Conservation (phyloP, 73 alveolate species). For the Symbiodinium pilosum region DNA sequence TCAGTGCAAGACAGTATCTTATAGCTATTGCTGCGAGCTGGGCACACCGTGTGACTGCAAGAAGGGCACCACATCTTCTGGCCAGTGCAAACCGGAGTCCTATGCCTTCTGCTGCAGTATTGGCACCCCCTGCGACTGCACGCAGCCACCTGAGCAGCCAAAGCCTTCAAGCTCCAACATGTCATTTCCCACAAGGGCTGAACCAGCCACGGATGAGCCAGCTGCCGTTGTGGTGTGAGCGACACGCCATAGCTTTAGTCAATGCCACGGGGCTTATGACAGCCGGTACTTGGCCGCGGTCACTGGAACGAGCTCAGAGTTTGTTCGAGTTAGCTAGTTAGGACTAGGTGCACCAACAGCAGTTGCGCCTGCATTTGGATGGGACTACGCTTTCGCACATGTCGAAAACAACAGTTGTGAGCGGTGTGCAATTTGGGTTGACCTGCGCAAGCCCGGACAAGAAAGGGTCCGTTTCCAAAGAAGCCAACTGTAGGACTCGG, state of each 20-base stretch:
- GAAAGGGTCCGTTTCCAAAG: not conserved
- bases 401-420: no score
- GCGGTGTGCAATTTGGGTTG: no score
- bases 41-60: conserved; percentile 9
- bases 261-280: no score
- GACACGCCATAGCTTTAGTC: no score
- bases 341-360: no score
- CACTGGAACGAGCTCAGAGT: no score
- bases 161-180: not conserved
- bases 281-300: no score
- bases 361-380: no score
- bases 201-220: no score
- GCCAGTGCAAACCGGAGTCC: not conserved
- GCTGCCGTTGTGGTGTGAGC: conserved; percentile 1
- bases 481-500: conserved; percentile 7
- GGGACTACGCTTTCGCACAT: no score
- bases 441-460: not conserved
- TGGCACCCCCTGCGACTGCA: not conserved
- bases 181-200: not conserved
- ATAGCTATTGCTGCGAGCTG: not conserved
- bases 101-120: conserved; percentile 4
- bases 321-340: no score
- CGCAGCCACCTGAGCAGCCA: not conserved
- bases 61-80: not conserved
- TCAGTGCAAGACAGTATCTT: not conserved